phyloP scores from a whole-genome alignment of 2,329 filamentous ascomycete species.

The Fusarium humuli region DNA sequence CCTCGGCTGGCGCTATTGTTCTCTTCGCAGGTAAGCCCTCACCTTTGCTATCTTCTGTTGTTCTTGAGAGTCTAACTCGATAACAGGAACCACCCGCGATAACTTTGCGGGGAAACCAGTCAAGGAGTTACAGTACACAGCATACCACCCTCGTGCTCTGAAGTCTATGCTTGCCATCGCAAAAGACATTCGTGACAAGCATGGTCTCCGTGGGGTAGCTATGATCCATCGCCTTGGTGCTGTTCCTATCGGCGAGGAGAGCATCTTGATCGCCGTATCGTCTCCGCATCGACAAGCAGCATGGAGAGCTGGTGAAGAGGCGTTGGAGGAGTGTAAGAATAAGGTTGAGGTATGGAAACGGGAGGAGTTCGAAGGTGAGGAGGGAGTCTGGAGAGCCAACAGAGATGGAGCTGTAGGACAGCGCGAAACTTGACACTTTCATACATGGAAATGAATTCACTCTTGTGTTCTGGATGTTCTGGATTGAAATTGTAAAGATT shows the following conservation, averaged over 20 bases:
- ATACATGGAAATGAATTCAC: neutral
- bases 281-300: constrained; percentile 84
- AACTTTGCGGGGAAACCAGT: constrained; percentile 79
- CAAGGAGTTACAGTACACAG: constrained; percentile 78
- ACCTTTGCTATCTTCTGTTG: neutral
- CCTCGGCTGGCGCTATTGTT: constrained; percentile 80
- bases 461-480: neutral
- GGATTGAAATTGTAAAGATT: constrained; percentile 12
- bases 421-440: constrained; percentile 43
- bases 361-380: constrained; percentile 84
- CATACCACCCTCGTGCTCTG: constrained; percentile 78
- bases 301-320: constrained; percentile 90
- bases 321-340: constrained; percentile 86
- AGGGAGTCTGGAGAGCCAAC: constrained; percentile 90
- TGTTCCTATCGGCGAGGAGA: constrained; percentile 92
- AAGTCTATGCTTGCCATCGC: constrained; percentile 75
- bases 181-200: constrained; percentile 65
- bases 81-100: constrained; percentile 79
- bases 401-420: constrained; percentile 74
- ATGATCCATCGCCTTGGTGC: constrained; percentile 87
- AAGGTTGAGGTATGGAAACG: constrained; percentile 95
- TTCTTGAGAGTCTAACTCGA: constrained; percentile 5
- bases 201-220: constrained; percentile 77
- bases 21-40: constrained; percentile 73
- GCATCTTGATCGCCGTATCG: constrained; percentile 88